phyloP scores from a whole-genome alignment of 1,284 basidiomycete species.

The Earliella scabrosa region DNA sequence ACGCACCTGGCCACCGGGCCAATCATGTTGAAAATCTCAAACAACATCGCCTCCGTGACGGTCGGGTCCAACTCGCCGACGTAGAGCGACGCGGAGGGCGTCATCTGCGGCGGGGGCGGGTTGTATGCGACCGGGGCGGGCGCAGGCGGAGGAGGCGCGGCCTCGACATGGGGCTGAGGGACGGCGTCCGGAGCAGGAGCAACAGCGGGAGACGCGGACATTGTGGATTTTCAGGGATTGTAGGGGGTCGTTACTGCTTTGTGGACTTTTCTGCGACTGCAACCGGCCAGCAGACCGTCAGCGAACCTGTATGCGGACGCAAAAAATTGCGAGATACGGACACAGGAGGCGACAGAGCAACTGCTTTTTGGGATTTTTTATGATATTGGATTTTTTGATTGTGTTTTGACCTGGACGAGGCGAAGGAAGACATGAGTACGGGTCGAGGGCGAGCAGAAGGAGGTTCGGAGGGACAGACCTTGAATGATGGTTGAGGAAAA shows the following conservation, averaged over 20 bases:
- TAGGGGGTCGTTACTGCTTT: conserved; percentile 86
- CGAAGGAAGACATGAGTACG: conserved; percentile 16
- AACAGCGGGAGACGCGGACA: conserved; percentile 58
- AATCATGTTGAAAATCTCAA: conserved; percentile 99
- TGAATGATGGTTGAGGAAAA: conserved; percentile 49
- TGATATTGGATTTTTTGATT: conserved; percentile 45
- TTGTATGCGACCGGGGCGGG: conserved; percentile 57
- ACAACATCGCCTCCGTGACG: conserved; percentile 99
- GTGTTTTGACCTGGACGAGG: conserved; percentile 43
- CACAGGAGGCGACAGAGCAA: conserved; percentile 77
- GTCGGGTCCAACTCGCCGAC: conserved; percentile 98
- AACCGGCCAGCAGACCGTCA: conserved; percentile 22
- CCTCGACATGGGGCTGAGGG: conserved; percentile 39
- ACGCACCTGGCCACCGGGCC: conserved; percentile 94
- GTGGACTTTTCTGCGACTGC: conserved; percentile 74
- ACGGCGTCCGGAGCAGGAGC: conserved; percentile 36
- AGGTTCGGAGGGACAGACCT: conserved; percentile 38
- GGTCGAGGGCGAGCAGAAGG: conserved; percentile 3
- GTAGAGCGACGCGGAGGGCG: conserved; percentile 93
- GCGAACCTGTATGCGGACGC: conserved; percentile 25
- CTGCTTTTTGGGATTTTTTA: conserved; percentile 58
- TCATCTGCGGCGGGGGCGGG: conserved; percentile 60
- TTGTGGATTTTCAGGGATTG: conserved; percentile 51
- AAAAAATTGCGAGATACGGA: conserved; percentile 40
- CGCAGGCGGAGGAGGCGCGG: conserved; percentile 40